Conservation (phyloP, 2,329 filamentous ascomycete genomes). For the Claviceps maximensis region DNA sequence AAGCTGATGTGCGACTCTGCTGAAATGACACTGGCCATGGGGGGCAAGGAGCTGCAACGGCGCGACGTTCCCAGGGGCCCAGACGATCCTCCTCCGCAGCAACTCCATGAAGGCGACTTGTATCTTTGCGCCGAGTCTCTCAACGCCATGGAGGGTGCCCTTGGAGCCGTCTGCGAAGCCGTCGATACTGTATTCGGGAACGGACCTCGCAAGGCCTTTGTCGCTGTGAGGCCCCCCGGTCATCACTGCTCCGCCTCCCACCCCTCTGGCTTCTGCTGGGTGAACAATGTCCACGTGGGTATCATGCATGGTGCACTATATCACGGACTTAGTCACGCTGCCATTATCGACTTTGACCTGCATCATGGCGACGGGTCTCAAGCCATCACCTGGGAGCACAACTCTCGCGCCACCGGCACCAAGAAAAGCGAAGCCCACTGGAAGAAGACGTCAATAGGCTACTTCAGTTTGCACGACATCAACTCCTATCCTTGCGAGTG, state of each 20-base stretch:
- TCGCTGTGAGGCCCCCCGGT: slow-evolving; percentile 82
- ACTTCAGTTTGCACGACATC: slow-evolving; percentile 95
- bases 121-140: slow-evolving; percentile 82
- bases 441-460: slow-evolving; percentile 82
- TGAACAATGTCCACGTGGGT: slow-evolving; percentile 96
- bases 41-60: slow-evolving; percentile 64
- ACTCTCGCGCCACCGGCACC: slow-evolving; percentile 49
- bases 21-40: slow-evolving; percentile 61
- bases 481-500: slow-evolving; percentile 95
- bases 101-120: slow-evolving; percentile 77
- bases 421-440: slow-evolving; percentile 59
- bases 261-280: slow-evolving; percentile 94
- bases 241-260: slow-evolving; percentile 86
- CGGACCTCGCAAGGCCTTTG: slow-evolving; percentile 67
- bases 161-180: slow-evolving; percentile 88
- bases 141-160: slow-evolving; percentile 74
- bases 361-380: slow-evolving; percentile 96
- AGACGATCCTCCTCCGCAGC: slow-evolving; percentile 31
- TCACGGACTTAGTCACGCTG: slow-evolving; percentile 83
- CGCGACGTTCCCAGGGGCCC: slow-evolving; percentile 45
- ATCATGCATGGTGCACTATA: slow-evolving; percentile 79
- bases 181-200: slow-evolving; percentile 67
- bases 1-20: slow-evolving; percentile 73
- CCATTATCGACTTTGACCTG: slow-evolving; percentile 83
- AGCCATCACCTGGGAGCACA: slow-evolving; percentile 83